These are phyloP conservation scores for Metschnikowia vanudenii DNA, from an alignment of 805 yeast species.

Conservation along the genomic window DNA sequence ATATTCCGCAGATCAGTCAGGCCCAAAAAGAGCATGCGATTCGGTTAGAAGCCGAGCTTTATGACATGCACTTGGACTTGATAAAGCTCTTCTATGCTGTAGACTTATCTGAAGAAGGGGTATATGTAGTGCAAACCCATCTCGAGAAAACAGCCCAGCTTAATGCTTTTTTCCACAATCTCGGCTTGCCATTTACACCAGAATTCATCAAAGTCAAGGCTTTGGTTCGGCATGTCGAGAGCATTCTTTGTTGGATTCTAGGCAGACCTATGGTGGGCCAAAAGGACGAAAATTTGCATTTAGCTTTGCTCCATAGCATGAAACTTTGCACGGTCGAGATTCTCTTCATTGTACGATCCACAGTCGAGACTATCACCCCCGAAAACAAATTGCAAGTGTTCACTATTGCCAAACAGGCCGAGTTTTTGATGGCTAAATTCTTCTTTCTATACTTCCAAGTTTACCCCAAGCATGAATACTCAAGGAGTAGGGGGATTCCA, in stretches of 20 bases:
- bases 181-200: neutral
- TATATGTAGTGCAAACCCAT: neutral
- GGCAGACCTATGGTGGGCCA: neutral
- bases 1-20: neutral
- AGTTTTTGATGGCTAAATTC: neutral
- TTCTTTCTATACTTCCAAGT: neutral
- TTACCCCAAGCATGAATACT: neutral
- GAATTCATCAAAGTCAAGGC: neutral
- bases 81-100: neutral
- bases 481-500: neutral
- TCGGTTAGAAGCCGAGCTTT: too few species aligned
- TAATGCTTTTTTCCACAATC: neutral
- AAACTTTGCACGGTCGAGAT: neutral
- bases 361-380: neutral
- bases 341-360: neutral
- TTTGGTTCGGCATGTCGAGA: neutral
- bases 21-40: too few species aligned
- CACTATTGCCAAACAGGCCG: neutral
- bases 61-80: too few species aligned
- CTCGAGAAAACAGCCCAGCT: neutral
- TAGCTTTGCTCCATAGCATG: neutral
- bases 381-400: neutral
- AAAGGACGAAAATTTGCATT: neutral
- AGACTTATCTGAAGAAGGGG: neutral
- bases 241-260: neutral